phyloP scores from a whole-genome alignment of 2,329 filamentous ascomycete genomes.

The Diaporthe nobilis region DNA sequence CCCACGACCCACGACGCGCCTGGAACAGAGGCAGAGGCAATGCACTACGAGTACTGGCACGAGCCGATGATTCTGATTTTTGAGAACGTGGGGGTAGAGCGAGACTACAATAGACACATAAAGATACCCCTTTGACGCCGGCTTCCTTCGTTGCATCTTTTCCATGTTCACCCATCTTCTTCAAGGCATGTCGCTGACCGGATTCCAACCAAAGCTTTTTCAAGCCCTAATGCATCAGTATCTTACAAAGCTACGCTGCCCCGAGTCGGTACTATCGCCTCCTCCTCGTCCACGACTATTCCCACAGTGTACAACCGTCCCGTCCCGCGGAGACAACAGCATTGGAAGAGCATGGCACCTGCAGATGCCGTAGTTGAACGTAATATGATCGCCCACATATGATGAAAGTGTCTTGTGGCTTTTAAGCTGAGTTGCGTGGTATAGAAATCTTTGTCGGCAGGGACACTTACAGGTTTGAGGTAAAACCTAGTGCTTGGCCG shows the following conservation, averaged over 20 bases:
- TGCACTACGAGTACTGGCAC: neutral
- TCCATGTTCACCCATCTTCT: rapidly evolving
- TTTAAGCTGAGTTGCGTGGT: no score
- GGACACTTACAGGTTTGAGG: no score
- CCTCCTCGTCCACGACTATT: no score
- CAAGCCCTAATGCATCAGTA: no score
- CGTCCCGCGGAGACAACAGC: no score
- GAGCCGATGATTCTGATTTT: neutral
- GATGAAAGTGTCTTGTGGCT: rapidly evolving
- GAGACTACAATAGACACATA: neutral
- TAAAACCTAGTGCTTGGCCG: no score
- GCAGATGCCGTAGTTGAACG: rapidly evolving
- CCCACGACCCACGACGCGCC: neutral
- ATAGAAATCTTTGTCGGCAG: no score
- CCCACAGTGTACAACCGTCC: no score
- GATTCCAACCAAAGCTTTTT: neutral
- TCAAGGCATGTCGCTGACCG: neutral
- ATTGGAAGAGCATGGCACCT: no score
- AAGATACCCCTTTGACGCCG: neutral
- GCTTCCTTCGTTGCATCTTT: neutral
- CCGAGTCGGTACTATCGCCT: no score
- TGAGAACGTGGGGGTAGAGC: neutral
- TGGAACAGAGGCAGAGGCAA: rapidly evolving
- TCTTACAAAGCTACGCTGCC: no score
- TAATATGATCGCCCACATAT: no score